These are phyloP conservation scores for Vicia villosa DNA, from an alignment of 306 rosid genomes.

Conservation along the genomic window DNA sequence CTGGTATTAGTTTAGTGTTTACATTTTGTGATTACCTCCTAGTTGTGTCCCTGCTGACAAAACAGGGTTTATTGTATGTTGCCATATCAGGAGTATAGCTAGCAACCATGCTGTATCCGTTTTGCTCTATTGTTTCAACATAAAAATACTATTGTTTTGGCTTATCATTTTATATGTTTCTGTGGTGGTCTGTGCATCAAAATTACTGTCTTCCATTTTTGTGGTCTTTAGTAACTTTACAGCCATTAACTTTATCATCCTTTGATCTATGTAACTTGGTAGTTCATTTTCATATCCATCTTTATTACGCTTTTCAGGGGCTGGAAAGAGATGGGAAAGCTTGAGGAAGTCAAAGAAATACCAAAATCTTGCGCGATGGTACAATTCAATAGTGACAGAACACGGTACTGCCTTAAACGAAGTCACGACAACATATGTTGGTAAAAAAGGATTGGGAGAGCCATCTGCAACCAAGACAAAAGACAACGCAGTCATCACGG, in stretches of 20 bases:
- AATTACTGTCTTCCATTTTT: background rate
- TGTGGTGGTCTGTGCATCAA: background rate
- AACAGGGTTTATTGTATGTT: conserved; percentile 3
- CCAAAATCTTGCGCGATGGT: conserved; percentile 82
- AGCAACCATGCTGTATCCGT: background rate
- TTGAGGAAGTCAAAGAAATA: conserved; percentile 88
- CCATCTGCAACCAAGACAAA: conserved; percentile 46
- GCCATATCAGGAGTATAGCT: background rate
- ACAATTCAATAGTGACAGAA: conserved; percentile 63
- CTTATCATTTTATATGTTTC: background rate
- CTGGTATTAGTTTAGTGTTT: background rate
- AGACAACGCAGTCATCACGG: conserved; percentile 43
- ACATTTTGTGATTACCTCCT: conserved; percentile 21
- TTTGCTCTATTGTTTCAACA: conserved; percentile 15
- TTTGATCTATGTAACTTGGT: conserved; percentile 2
- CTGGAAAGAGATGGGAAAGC: conserved; percentile 94
- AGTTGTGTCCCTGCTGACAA: background rate
- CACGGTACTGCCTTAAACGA: conserved; percentile 57
- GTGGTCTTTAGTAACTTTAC: conserved; percentile 19
- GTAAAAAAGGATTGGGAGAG: conserved; percentile 67
- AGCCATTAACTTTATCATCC: background rate
- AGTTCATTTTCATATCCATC: conserved; percentile 19
- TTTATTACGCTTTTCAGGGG: conserved; percentile 47
- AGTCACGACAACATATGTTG: conserved; percentile 50
- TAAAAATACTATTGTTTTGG: background rate